Base-by-base conservation (phyloP, 148 eudicot species). In the Polygonum aviculare region DNA sequence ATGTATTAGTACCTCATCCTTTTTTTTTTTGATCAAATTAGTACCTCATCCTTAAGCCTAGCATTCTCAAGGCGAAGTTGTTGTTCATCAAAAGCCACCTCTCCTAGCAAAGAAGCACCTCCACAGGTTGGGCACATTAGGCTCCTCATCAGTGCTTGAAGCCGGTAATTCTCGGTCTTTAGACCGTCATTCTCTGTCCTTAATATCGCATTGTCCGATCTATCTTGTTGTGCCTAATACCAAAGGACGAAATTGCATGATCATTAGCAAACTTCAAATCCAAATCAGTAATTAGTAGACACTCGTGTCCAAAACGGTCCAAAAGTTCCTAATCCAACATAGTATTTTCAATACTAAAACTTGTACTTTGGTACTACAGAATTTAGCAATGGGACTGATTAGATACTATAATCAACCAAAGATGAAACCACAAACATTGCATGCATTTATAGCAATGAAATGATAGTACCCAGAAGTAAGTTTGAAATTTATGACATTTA, bases 101-200 rank as follows among this genome's bases (percentile, higher is more conserved):
- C 75, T n/a, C 75, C 75, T 5, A 72, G 36, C 50, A 72, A 44
- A 9, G 75, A 72, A 41, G 75, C 15, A 48, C 54, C 54, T 15
- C 75, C 75, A 72, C 75, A 72, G 47, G 50, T 72, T 7, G 75
- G 75, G 75, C 75, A 72, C 75, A 72, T 72, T n/a, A 72, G 54
- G 10, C 52, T 72, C 9, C 75, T 72, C 75, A 72, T 72, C 9
- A 72, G 36, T 19, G 75, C 52, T 72, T 72, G 75, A 72, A 72
- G 75, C 51, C 75, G 50, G 38, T 72, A 72, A 45, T 72, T 72
- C 33, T 72, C 75, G 10, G 35, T 44, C n/a, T 72, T 72, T 22
- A 72, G 54, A 36, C 52, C 3, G 22, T 72, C 75, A 72, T 72
- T 72, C 75, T 72, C 75, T 12, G 75, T 22, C 54, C 75, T 72